A percentile compares a stretch with the other conserved stretches of the same genome.
These are phyloP conservation scores for Globisporangium recalcitrans DNA, from an alignment of 352 stramenopile genomes.

Conservation along the genomic window DNA sequence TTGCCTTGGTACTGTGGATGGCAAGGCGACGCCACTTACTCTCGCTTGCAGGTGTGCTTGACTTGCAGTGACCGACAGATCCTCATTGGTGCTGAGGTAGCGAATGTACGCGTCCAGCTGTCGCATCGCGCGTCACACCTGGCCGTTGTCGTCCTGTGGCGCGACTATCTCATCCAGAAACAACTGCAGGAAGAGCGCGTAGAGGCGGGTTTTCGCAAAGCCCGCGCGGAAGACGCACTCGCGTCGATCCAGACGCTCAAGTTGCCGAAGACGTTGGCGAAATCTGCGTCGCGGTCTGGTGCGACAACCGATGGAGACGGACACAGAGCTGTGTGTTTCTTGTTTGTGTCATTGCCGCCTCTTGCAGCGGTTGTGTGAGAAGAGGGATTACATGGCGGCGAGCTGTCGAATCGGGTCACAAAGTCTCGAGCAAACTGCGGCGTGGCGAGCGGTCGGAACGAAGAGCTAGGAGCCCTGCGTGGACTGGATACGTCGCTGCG, in stretches of 20 bases:
- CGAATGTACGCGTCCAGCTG: conserved; percentile 26
- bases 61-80: neutral
- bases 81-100: conserved; percentile 13
- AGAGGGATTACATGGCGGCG: neutral
- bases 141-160: conserved; percentile 7
- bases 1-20: neutral
- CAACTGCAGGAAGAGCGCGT: conserved; percentile 21
- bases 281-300: neutral
- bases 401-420: neutral
- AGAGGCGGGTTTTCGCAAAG: conserved; percentile 31
- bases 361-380: neutral
- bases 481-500: neutral
- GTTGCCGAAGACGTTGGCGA: conserved; percentile 30
- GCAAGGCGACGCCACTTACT: neutral
- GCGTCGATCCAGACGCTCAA: conserved; percentile 38
- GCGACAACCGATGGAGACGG: neutral
- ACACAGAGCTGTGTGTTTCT: too few species aligned
- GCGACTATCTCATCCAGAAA: conserved; percentile 24
- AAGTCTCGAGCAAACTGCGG: conserved; percentile 10
- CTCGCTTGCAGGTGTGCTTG: neutral
- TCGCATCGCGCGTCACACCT: conserved; percentile 5
- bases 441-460: conserved; percentile 5
- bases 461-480: neutral
- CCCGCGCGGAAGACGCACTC: conserved; percentile 22
- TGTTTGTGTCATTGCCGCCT: neutral